Evolutionary conservation across 495 filamentous ascomycete species (phyloP).

Genomic region (Tuber calosporum): DNA sequence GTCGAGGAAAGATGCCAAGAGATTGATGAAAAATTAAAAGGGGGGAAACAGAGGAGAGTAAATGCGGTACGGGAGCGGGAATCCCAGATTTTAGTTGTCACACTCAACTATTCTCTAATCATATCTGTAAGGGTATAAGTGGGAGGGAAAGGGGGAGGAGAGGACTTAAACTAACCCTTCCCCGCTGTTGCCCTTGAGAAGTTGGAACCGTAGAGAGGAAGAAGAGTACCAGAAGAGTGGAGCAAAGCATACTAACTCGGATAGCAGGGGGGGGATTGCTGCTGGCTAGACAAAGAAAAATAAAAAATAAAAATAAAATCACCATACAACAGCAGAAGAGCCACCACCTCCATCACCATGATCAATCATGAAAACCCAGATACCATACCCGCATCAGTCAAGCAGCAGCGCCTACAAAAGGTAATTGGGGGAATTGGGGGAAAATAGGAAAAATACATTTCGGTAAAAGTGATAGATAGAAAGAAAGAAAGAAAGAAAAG

Average conservation of each 20-base stretch:
- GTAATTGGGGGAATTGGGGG: background rate
- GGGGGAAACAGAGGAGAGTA: background rate
- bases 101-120: background rate
- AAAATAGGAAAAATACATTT: conserved; percentile 14
- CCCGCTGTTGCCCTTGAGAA: background rate
- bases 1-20: background rate
- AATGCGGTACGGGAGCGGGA: background rate
- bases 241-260: background rate
- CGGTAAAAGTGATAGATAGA: conserved; percentile 20
- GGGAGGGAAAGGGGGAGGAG: background rate
- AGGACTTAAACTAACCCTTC: background rate
- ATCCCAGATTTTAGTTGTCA: background rate
- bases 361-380: background rate
- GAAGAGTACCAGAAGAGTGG: background rate
- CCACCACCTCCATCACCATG: background rate
- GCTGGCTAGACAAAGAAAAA: background rate
- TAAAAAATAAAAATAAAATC: background rate
- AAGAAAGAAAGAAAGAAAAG: conserved; percentile 13
- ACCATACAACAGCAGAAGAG: background rate
- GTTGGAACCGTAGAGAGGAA: background rate
- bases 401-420: background rate
- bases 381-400: background rate
- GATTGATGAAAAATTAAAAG: background rate
- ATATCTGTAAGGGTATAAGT: background rate
- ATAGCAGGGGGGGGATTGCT: background rate